Evolutionary conservation across 352 stramenopile genomes (phyloP), one percentile per base, ranked within the genome.

Genomic region (Phytopythium boreale): DNA sequence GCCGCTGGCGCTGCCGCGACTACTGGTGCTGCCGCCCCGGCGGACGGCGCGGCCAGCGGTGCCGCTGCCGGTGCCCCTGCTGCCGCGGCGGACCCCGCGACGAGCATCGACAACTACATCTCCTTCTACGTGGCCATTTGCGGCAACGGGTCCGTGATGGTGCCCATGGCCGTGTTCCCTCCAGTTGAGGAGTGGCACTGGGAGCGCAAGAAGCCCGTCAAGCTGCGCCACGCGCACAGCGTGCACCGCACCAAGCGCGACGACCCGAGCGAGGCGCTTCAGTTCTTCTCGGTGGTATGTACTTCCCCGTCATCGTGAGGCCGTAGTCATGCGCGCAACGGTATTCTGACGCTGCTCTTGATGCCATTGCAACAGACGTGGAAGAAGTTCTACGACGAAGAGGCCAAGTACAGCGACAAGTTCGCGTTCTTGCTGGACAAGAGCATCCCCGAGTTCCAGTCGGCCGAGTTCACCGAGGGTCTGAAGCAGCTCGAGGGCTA

Each of bases 331-430:
- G 26, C 12, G 47, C 9, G 46, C 7, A 11, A n/a, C 14, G 15
- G 27, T 26, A 22, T n/a, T 4, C 52, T 62, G n/a, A 61, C 12
- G 2, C 9, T 2, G 29, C 31, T 63, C 2, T 44, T 49, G 41
- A 47, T 56, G 26, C 31, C 17, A 41, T 51, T 68, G 15, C 14
- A 24, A 43, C 36, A 86, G 77, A 92, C 86, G 47, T 94, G 86
- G 86, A 92, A 92, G 65, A 94, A 94, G 66, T 92, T 91, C 71
- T 94, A 92, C 66, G 86, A 94, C 22, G 86, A 94, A 64, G 84
- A 94, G 43, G 86, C 86, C 62, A 92, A 90, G 71, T 92, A 92
- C 79, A 90, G 78, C 60, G 86, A 94, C 74, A 91, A 92, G 66
- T 94, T 93, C 58, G 76, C 75, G 24, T 93, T 94, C 55, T 53